Conservation (phyloP, 2,329 filamentous ascomycete species). For the Gyromitra esculenta region DNA sequence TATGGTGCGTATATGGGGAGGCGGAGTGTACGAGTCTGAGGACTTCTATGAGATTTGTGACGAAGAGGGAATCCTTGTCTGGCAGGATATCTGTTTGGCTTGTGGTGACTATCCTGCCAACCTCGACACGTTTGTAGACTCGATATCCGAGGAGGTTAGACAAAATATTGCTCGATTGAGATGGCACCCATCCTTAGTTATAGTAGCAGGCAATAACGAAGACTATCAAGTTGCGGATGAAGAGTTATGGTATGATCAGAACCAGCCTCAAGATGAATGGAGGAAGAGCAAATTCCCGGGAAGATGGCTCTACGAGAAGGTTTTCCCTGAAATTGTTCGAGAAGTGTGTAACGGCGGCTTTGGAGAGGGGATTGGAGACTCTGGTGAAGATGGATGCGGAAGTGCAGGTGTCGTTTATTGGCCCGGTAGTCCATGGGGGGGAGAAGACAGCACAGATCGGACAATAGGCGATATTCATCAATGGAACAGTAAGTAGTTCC, state of each 20-base stretch:
- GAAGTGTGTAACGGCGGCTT: conserved; percentile 68
- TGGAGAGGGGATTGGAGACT: conserved; percentile 24
- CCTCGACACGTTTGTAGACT: conserved; percentile 67
- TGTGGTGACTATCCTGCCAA: conserved; percentile 74
- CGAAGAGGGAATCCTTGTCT: conserved; percentile 75
- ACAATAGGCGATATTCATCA: conserved; percentile 92
- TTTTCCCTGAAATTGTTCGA: conserved; percentile 77
- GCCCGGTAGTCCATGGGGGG: conserved; percentile 86
- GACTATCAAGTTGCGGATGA: conserved; percentile 76
- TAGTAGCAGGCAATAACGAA: conserved; percentile 96
- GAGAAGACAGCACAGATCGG: conserved; percentile 76
- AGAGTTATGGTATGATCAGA: conserved; percentile 78
- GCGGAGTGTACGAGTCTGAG: conserved; percentile 76
- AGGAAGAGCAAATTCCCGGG: conserved; percentile 87
- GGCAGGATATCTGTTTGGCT: conserved; percentile 79
- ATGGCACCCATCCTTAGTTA: conserved; percentile 85
- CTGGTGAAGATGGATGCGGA: conserved; percentile 4
- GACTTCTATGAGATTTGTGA: conserved; percentile 76
- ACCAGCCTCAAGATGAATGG: conserved; percentile 84
- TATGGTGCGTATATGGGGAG: conserved; percentile 82
- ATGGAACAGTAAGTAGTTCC: conserved; percentile 73
- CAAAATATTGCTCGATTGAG: conserved; percentile 77
- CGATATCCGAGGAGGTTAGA: conserved; percentile 70
- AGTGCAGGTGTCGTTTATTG: conserved; percentile 74
- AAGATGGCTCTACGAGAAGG: conserved; percentile 91